A percentile compares a stretch with the other conserved stretches of the same genome.
phyloP scores from a whole-genome alignment of 768 basidiomycete species.

The Rhodotorula babjevae region DNA sequence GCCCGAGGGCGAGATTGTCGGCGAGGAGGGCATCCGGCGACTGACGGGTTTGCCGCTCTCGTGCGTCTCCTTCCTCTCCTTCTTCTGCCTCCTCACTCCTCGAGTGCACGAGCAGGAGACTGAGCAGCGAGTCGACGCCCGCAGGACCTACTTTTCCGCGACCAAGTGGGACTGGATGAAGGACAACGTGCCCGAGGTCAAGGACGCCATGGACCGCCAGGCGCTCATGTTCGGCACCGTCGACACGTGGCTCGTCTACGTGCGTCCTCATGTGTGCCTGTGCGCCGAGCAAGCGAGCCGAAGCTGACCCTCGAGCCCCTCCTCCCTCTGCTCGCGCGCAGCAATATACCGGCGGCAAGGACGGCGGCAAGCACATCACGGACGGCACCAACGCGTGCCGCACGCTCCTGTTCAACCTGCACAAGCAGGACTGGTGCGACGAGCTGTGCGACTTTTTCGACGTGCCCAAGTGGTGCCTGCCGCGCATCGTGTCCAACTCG shows the following conservation, averaged over 20 bases:
- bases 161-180: constrained; percentile 97
- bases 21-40: constrained; percentile 60
- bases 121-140: no score
- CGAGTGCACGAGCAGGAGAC: no score
- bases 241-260: constrained; percentile 93
- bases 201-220: constrained; percentile 70
- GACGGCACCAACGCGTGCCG: constrained; percentile 96
- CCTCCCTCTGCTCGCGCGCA: no score
- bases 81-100: not conserved
- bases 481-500: constrained; percentile 80
- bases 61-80: constrained; percentile 7
- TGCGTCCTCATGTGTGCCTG: constrained; percentile 45
- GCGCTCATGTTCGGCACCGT: constrained; percentile 88
- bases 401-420: constrained; percentile 81
- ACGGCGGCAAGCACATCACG: constrained; percentile 69
- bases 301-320: not conserved
- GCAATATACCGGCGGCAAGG: constrained; percentile 76
- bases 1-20: constrained; percentile 43
- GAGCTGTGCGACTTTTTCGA: constrained; percentile 81
- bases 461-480: constrained; percentile 67
- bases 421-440: constrained; percentile 74
- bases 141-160: constrained; percentile 76
- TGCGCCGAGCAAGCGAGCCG: not conserved
- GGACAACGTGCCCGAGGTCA: constrained; percentile 71
- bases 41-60: constrained; percentile 46